Conservation (phyloP, 2,329 filamentous ascomycete genomes). For the Chaetomium strumarium region DNA sequence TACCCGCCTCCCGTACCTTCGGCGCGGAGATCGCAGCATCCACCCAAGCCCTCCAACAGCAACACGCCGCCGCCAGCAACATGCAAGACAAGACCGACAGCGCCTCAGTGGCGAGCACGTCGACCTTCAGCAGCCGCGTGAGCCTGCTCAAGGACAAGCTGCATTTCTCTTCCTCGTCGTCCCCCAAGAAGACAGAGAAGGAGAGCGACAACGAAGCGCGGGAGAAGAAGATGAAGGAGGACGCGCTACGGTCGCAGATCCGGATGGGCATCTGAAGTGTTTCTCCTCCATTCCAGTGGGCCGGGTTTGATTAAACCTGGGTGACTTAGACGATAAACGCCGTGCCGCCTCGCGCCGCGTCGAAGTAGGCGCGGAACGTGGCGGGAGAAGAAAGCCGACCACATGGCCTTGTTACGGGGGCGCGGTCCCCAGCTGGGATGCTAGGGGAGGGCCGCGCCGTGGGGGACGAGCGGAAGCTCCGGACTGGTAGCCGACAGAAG, state of each 20-base stretch:
- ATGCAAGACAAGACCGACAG: slow-evolving; percentile 16
- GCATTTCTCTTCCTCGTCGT: not conserved
- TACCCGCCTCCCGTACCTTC: not conserved
- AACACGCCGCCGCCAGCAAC: slow-evolving; percentile 1
- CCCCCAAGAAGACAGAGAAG: slow-evolving; percentile 5
- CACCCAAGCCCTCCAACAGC: slow-evolving; percentile 5
- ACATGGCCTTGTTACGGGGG: slow-evolving; percentile 1
- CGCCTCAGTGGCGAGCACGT: slow-evolving; percentile 23
- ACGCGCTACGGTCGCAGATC: slow-evolving; percentile 17
- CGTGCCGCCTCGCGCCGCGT: not conserved
- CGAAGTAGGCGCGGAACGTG: too few relatives aligned
- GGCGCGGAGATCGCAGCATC: not conserved
- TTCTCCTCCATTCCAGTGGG: too few relatives aligned
- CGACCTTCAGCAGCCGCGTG: slow-evolving; percentile 23
- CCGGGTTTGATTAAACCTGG: too few relatives aligned
- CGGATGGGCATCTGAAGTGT: slow-evolving; percentile 16
- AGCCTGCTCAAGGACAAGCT: slow-evolving; percentile 24
- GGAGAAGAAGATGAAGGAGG: not conserved
- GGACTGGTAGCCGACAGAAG: not conserved
- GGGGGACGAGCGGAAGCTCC: not conserved
- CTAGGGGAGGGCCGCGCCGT: slow-evolving; percentile 3
- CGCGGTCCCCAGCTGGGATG: not conserved
- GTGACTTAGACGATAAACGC: too few relatives aligned
- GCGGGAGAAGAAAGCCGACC: not conserved
- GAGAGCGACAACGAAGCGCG: not conserved